Percentiles rank a stretch among this genome's conserved stretches.
These are phyloP conservation scores for Inonotus obliquus DNA, from an alignment of 1,284 basidiomycete species.

Conservation along the genomic window DNA sequence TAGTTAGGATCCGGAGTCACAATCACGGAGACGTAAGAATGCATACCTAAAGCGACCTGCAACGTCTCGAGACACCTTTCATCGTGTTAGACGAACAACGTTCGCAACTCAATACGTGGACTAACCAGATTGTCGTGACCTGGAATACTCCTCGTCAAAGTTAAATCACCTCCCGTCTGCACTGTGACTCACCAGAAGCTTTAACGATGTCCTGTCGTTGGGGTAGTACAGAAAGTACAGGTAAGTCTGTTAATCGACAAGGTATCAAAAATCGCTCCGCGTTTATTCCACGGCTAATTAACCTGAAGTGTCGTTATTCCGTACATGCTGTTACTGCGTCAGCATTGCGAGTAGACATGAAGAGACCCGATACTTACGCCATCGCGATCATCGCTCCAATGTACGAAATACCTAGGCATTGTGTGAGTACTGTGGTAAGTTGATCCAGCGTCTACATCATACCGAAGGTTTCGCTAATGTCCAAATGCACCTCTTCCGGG, in stretches of 20 bases:
- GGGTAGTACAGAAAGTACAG: conserved; percentile 18
- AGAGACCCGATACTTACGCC: neutral
- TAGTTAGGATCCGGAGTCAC: neutral
- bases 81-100: neutral
- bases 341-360: neutral
- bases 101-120: no score
- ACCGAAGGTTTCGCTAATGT: conserved; percentile 5
- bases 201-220: conserved; percentile 4
- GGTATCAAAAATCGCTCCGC: neutral
- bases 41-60: conserved; percentile 13
- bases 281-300: neutral
- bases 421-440: neutral
- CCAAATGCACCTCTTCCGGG: neutral
- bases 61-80: conserved; percentile 13
- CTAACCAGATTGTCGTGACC: conserved; percentile 15
- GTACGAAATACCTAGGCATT: conserved; percentile 7
- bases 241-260: conserved; percentile 5
- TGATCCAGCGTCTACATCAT: neutral
- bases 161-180: neutral
- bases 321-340: conserved; percentile 4
- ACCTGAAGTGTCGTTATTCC: conserved; percentile 18
- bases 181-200: conserved; percentile 6
- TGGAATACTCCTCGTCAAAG: neutral
- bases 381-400: conserved; percentile 16
- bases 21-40: neutral